Base-by-base conservation (phyloP, 164 flowering plant species). In the Sextonia rubra region DNA sequence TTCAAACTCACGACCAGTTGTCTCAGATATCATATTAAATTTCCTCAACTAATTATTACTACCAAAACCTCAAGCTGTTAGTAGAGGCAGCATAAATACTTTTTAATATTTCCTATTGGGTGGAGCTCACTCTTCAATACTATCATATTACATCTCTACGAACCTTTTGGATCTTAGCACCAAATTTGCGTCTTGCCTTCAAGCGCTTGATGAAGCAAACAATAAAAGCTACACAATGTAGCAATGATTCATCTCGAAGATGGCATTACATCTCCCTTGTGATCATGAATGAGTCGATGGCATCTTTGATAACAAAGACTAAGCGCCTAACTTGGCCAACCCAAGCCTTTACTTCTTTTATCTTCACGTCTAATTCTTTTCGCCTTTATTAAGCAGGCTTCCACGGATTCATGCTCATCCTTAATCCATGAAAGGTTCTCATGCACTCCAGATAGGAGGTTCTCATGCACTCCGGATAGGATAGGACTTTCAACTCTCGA, bases 261-360 rank as follows among this genome's bases (percentile, higher is more conserved):
- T 25, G 37, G 29, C 30, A 12, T 25, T 62, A 15, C 29, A 1
- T 6, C 66, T 62, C 66, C 66, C 6, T 25, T 24, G 1, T 24
- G 30, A 62, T 26, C 27, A 62, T 62, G 60, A 69, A 69, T 20
- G 24, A 60, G 25, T 69, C 71, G 15, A 69, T 52, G 1, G 44
- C 71, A 49, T 69, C 71, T 52, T 69, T 61, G 11, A 37, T 20
- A 14, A 26, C 60, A 5, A 26, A 69, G 32, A 52, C 61, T 48
- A 15, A 2, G 3, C 14, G 12, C 22, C 61, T 69, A 3, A 69
- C 37, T 26, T 48, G 60, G n/a, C 1, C 6, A 24, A 69, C 44
- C 71, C 71, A 52, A 1, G 70, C 58, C 30, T 23, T 37, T 37
- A 52, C 71, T 8, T 2, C 23, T n/a, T 25, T 69, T 47, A n/a